Conservation (phyloP, 192 early-diverging fungal species). For the Coemansia sp. region DNA sequence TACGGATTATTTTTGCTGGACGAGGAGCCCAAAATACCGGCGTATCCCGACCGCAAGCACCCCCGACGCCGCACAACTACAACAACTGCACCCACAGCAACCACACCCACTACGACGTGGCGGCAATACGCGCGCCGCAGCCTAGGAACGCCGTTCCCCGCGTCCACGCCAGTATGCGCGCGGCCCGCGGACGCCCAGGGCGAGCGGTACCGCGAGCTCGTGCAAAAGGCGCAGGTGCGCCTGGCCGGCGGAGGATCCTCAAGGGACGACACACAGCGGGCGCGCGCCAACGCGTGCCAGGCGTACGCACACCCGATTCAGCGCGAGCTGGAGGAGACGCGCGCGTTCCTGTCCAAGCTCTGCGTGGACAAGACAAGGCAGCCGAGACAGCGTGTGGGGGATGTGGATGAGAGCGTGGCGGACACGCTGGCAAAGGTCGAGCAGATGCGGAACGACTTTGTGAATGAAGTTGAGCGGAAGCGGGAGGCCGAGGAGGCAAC, state of each 20-base stretch:
- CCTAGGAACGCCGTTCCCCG: conserved; percentile 19
- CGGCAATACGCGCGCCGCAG: conserved; percentile 10
- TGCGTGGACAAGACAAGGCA: neutral
- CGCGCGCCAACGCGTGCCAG: conserved; percentile 17
- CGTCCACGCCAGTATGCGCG: neutral
- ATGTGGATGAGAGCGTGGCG: conserved; percentile 7
- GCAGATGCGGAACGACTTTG: conserved; percentile 31
- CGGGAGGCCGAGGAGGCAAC: conserved; percentile 8
- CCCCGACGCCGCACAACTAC: neutral
- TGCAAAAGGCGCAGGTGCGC: conserved; percentile 1
- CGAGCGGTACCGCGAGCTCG: conserved; percentile 16
- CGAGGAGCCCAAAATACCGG: neutral
- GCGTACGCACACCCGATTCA: conserved; percentile 24
- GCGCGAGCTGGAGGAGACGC: conserved; percentile 29
- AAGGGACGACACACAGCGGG: neutral
- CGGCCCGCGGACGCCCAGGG: neutral
- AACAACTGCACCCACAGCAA: too few species aligned
- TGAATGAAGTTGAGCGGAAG: conserved; percentile 7
- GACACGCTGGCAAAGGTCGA: conserved; percentile 20
- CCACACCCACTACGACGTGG: neutral
- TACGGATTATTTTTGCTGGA: neutral
- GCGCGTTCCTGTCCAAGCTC: conserved; percentile 18
- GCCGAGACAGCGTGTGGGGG: neutral
- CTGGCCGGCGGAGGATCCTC: neutral
- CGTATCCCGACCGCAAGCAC: neutral